These are phyloP conservation scores for Pisolithus thermaeus DNA, from an alignment of 1,284 basidiomycete genomes.

Conservation along the genomic window DNA sequence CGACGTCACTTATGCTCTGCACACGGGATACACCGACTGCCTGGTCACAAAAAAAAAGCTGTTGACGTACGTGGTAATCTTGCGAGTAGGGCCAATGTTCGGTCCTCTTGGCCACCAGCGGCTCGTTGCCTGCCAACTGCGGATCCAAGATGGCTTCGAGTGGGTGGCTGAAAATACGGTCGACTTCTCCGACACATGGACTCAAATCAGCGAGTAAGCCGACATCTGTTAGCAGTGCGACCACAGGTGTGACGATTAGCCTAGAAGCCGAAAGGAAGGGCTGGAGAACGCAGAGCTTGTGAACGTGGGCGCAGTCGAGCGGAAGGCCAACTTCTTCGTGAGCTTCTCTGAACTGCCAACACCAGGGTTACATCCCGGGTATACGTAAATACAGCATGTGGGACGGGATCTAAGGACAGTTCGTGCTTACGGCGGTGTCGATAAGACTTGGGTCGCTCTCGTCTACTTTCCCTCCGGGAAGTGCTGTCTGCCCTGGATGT, in stretches of 20 bases:
- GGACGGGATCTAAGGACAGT: not conserved
- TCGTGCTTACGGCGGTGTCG: constrained; percentile 63
- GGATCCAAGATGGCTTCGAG: constrained; percentile 68
- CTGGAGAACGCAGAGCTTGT: constrained; percentile 60
- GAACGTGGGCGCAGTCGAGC: constrained; percentile 47
- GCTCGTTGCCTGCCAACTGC: constrained; percentile 35
- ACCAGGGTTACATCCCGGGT: not conserved
- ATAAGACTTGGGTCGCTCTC: constrained; percentile 56
- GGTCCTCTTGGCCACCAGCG: constrained; percentile 49
- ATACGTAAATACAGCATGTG: not conserved
- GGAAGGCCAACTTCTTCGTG: constrained; percentile 77
- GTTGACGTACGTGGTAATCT: constrained; percentile 51
- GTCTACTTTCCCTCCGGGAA: constrained; percentile 82
- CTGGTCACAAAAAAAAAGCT: constrained; percentile 3
- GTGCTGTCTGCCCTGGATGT: constrained; percentile 74
- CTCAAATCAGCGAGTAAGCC: constrained; percentile 44
- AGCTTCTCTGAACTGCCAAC: constrained; percentile 67
- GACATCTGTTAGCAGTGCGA: constrained; percentile 59
- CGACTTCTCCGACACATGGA: constrained; percentile 68
- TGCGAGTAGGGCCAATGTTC: constrained; percentile 75
- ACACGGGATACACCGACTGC: not conserved
- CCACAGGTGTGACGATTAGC: constrained; percentile 65
- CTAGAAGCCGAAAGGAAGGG: constrained; percentile 66
- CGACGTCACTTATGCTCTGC: constrained; percentile 47
- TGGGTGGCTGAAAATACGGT: constrained; percentile 74